phyloP scores from a whole-genome alignment of 805 yeast genomes.

The Candida endomychidarum region DNA sequence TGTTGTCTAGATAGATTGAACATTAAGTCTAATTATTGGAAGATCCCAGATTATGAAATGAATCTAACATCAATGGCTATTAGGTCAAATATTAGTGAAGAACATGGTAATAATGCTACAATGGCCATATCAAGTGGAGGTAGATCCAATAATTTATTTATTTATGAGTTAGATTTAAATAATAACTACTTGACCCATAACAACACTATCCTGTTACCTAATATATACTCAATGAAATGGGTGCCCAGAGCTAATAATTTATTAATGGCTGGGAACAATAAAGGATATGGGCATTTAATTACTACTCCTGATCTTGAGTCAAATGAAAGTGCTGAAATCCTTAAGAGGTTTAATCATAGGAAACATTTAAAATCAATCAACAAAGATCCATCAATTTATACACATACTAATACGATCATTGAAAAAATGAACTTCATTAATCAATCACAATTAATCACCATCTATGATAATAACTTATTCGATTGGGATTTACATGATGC shows the following conservation, averaged over 20 bases:
- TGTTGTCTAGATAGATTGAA: conserved; percentile 41
- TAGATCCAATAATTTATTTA: conserved; percentile 45
- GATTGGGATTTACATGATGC: conserved; percentile 68
- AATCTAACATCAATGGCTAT: conserved; percentile 47
- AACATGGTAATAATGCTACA: conserved; percentile 25
- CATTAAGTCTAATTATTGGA: conserved; percentile 46
- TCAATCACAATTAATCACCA: conserved; percentile 52
- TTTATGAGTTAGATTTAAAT: conserved; percentile 46
- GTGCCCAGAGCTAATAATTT: conserved; percentile 40
- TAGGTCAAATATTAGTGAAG: conserved; percentile 8
- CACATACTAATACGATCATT: conserved; percentile 25
- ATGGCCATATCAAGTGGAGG: conserved; percentile 56
- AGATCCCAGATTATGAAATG: conserved; percentile 42
- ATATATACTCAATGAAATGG: conserved; percentile 56
- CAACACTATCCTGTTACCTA: conserved; percentile 58
- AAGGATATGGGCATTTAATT: conserved; percentile 73
- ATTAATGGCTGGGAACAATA: conserved; percentile 71
- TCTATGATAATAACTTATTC: conserved; percentile 69
- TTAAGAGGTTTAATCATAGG: conserved; percentile 76
- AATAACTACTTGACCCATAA: conserved; percentile 51
- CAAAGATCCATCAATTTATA: conserved; percentile 21
- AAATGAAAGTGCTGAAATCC: conserved; percentile 62
- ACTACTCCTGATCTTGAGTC: conserved; percentile 53
- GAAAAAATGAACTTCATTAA: conserved; percentile 27
- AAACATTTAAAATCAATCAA: conserved; percentile 51